These are phyloP conservation scores for Celoporthe dispersa DNA, from an alignment of 2,329 filamentous ascomycete genomes.

Conservation along the genomic window DNA sequence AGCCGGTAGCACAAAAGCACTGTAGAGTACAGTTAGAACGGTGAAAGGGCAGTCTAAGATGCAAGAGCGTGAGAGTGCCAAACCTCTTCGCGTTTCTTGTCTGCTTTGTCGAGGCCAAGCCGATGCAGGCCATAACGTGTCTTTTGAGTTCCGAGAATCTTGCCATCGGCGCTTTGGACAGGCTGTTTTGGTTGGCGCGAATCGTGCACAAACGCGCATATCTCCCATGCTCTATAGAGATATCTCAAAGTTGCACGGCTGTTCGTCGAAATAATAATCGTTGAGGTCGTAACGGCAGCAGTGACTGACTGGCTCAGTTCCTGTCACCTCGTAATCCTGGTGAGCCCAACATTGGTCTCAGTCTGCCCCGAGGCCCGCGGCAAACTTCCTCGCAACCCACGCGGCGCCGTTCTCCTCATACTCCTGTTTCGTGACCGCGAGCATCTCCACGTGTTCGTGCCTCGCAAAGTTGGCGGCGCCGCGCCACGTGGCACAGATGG, in stretches of 20 bases:
- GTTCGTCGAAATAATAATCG: background rate
- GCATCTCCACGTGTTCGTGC: slow-evolving; percentile 67
- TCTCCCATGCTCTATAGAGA: background rate
- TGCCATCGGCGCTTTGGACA: no score
- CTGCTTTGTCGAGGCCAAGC: background rate
- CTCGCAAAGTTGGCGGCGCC: slow-evolving; percentile 80
- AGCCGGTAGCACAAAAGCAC: no score
- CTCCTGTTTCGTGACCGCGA: slow-evolving; percentile 83
- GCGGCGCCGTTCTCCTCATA: slow-evolving; percentile 84
- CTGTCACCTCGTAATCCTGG: no score
- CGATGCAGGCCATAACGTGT: no score
- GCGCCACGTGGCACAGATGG: slow-evolving; percentile 81
- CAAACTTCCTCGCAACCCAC: slow-evolving; percentile 77
- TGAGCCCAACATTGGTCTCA: background rate
- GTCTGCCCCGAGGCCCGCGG: slow-evolving; percentile 41
- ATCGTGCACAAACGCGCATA: background rate
- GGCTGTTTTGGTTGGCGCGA: no score
- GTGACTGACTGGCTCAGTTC: background rate
- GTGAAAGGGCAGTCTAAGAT: no score
- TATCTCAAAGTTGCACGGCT: background rate
- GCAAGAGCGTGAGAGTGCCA: no score
- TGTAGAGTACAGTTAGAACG: no score
- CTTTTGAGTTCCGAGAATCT: no score
- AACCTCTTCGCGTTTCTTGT: no score
- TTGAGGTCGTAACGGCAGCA: background rate